These are phyloP conservation scores for Platanthera zijinensis DNA, from an alignment of 106 monocot genomes.

Conservation along the genomic window DNA sequence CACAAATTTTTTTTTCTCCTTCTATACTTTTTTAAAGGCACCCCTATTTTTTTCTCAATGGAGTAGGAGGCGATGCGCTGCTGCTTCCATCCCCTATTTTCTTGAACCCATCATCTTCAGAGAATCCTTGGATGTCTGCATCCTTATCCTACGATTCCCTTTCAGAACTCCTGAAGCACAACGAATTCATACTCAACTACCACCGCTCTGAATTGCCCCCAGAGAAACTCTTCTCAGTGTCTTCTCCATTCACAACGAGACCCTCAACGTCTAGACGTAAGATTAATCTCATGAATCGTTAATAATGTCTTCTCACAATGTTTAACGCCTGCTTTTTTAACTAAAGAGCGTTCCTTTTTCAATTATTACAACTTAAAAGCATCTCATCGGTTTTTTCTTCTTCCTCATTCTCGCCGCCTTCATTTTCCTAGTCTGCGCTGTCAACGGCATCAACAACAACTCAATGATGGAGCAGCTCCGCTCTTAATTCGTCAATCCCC, in stretches of 20 bases:
- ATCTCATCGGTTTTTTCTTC: conserved; percentile 22
- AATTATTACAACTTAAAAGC: neutral
- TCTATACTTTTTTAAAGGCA: too few relatives aligned
- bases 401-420: conserved; percentile 9
- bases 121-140: too few relatives aligned
- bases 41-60: too few relatives aligned
- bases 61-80: too few relatives aligned
- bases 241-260: conserved; percentile 56
- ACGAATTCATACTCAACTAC: conserved; percentile 35
- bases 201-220: conserved; percentile 44
- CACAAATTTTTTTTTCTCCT: too few relatives aligned
- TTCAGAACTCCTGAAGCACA: conserved; percentile 38
- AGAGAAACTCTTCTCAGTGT: conserved; percentile 44
- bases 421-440: neutral
- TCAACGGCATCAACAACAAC: neutral
- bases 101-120: too few relatives aligned
- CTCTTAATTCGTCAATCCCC: neutral
- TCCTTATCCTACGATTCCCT: conserved; percentile 11
- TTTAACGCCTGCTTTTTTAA: too few relatives aligned
- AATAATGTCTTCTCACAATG: too few relatives aligned
- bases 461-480: neutral
- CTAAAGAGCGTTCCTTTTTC: neutral
- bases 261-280: conserved; percentile 51
- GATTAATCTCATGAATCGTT: neutral
- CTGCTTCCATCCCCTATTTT: too few relatives aligned